Evolutionary conservation across 345 rosid genomes (phyloP), one percentile per base, ranked within the genome.

Genomic region (Linum trigynum): DNA sequence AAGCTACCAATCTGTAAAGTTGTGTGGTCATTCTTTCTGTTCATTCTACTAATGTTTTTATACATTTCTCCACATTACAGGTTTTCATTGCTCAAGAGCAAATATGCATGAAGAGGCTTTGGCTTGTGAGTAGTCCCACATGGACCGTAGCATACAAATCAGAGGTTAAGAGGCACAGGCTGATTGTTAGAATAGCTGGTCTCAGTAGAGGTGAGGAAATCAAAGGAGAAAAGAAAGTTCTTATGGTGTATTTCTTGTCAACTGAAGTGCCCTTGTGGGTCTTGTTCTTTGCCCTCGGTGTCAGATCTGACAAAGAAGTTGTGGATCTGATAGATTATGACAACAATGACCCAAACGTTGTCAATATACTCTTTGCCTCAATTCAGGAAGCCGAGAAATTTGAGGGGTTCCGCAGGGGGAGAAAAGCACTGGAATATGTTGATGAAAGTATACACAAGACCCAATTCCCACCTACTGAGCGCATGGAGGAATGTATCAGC

Each of bases 71-170:
- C 67, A 62, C 5, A 23, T 67, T 78, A 64, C 82, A 92, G 99
- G 82, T 80, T 41, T 88, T 90, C 70, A 76, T 90, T 65, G 96
- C 99, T 10, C 99, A 92, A 74, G 99, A 92, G 71, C 95, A 88
- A 72, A 71, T 79, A 53, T 90, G 89, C 70, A 38, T 76, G 76
- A 90, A 79, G 81, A 88, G 89, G 69, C 85, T 90, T 12, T 92
- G 97, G 99, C 65, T 90, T 65, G 80, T 85, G 17, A 82, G 68
- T 71, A 70, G 16, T 59, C 92, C 76, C 63, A 78, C 78, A 15
- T 90, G 95, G 94, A 84, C 89, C 9, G 78, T 88, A 73, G 71
- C 90, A 4, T 86, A 83, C 77, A 75, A 79, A 74, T 88, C 90
- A 0, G 89, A 83, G 55, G 72, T 75, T 56, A 92, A 85, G 74